Evolutionary conservation across 2,329 filamentous ascomycete species (phyloP).

Genomic region (Neocatenulostroma microsporum): DNA sequence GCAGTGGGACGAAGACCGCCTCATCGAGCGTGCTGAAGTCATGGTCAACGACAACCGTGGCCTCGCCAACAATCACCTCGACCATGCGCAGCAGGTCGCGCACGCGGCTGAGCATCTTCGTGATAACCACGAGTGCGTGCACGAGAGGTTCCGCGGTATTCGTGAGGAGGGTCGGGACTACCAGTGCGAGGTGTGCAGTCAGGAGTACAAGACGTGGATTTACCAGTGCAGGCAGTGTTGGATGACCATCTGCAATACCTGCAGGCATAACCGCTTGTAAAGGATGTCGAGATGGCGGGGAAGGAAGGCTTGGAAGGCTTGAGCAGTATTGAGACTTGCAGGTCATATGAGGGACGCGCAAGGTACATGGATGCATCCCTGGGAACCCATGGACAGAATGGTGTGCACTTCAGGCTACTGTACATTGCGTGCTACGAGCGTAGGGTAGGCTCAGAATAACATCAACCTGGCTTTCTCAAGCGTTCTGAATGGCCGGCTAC

Average conservation of each 20-base stretch:
- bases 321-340: too few relatives aligned
- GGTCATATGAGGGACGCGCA: too few relatives aligned
- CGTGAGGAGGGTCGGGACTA: not conserved
- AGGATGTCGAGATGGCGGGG: too few relatives aligned
- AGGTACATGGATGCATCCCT: too few relatives aligned
- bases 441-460: too few relatives aligned
- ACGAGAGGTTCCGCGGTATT: not conserved
- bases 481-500: too few relatives aligned
- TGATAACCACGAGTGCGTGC: conserved; percentile 6
- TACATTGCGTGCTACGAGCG: too few relatives aligned
- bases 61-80: not conserved
- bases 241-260: not conserved
- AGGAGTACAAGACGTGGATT: not conserved
- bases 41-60: not conserved
- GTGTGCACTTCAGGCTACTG: too few relatives aligned
- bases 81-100: not conserved
- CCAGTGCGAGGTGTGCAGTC: conserved; percentile 2
- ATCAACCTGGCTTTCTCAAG: too few relatives aligned
- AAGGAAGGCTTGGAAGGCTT: too few relatives aligned
- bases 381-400: too few relatives aligned
- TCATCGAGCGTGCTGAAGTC: conserved; percentile 9
- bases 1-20: conserved; percentile 15
- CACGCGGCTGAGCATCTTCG: conserved; percentile 3
- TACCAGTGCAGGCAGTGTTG: conserved; percentile 1
- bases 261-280: conserved; percentile 1